A percentile compares a stretch with the other conserved stretches of the same genome.
Conservation (phyloP, 2,329 filamentous ascomycete genomes). For the Fusarium luffae region DNA sequence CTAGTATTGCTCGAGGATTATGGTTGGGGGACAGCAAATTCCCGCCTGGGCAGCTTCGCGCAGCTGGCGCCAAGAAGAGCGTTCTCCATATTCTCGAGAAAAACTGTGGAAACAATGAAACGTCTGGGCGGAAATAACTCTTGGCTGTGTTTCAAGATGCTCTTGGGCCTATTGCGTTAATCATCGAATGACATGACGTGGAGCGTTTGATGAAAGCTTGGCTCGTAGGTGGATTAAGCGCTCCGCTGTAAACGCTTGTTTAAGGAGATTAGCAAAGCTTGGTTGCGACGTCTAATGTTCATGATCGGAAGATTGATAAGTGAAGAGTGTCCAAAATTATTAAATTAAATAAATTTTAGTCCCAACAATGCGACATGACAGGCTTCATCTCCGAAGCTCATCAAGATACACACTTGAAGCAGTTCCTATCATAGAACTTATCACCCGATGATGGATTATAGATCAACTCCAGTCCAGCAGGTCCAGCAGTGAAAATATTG, state of each 20-base stretch:
- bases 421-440: slow-evolving; percentile 34
- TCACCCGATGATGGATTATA: slow-evolving; percentile 10
- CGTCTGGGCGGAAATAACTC: slow-evolving; percentile 21
- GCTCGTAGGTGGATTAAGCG: not conserved
- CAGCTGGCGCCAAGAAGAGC: slow-evolving; percentile 8
- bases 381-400: not conserved
- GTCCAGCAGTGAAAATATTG: slow-evolving; percentile 18
- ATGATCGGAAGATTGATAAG: not conserved
- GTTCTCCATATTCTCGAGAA: slow-evolving; percentile 4
- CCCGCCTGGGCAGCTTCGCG: slow-evolving; percentile 33
- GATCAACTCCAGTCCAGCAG: slow-evolving; percentile 14
- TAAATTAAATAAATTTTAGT: not conserved
- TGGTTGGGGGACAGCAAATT: slow-evolving; percentile 40
- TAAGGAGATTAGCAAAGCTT: not conserved
- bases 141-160: slow-evolving; percentile 23
- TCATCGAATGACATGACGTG: slow-evolving; percentile 3
- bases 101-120: slow-evolving; percentile 21
- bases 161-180: not conserved
- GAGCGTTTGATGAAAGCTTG: not conserved
- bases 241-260: not conserved
- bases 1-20: not conserved
- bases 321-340: not conserved
- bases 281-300: not conserved
- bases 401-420: slow-evolving; percentile 28
- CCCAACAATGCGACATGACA: not conserved